Evolutionary conservation across 2,329 filamentous ascomycete species (phyloP).

Genomic region (Cladophialophora immunda): DNA sequence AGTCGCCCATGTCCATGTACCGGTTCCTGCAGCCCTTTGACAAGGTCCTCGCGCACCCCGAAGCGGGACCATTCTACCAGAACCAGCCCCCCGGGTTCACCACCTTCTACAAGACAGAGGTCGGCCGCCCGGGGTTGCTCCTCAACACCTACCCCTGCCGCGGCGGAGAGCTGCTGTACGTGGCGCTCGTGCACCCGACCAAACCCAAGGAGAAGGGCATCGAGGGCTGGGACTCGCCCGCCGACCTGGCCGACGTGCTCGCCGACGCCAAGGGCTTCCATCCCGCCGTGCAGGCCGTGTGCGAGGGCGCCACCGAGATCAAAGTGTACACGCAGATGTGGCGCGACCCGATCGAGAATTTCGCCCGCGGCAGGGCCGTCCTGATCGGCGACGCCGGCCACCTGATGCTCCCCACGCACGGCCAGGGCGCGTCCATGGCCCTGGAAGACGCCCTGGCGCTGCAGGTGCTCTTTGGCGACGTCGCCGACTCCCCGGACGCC

Average conservation of each 20-base stretch:
- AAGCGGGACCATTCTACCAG: constrained; percentile 30
- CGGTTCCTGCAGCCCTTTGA: constrained; percentile 33
- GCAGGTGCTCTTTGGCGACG: constrained; percentile 41
- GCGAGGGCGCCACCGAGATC: constrained; percentile 32
- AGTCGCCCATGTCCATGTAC: constrained; percentile 33
- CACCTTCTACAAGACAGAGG: constrained; percentile 32
- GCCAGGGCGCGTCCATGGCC: constrained; percentile 47
- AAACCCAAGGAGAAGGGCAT: constrained; percentile 29
- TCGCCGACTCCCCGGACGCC: constrained; percentile 3
- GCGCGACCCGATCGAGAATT: constrained; percentile 45
- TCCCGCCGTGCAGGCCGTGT: constrained; percentile 32
- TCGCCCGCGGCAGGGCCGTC: constrained; percentile 62
- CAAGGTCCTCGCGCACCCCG: constrained; percentile 25
- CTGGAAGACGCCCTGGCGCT: constrained; percentile 46
- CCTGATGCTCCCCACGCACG: constrained; percentile 70
- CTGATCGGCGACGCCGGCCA: constrained; percentile 71
- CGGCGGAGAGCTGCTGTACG: constrained; percentile 26
- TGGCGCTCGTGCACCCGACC: constrained; percentile 32
- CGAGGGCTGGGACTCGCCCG: constrained; percentile 31
- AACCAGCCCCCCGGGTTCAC: constrained; percentile 26
- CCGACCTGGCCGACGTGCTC: constrained; percentile 26
- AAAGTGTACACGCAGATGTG: constrained; percentile 34
- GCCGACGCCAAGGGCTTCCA: constrained; percentile 30
- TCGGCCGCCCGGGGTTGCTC: constrained; percentile 28
- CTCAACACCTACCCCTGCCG: constrained; percentile 36